These are phyloP conservation scores for Aspergillus alliaceus DNA, from an alignment of 2,329 filamentous ascomycete genomes.

Conservation along the genomic window DNA sequence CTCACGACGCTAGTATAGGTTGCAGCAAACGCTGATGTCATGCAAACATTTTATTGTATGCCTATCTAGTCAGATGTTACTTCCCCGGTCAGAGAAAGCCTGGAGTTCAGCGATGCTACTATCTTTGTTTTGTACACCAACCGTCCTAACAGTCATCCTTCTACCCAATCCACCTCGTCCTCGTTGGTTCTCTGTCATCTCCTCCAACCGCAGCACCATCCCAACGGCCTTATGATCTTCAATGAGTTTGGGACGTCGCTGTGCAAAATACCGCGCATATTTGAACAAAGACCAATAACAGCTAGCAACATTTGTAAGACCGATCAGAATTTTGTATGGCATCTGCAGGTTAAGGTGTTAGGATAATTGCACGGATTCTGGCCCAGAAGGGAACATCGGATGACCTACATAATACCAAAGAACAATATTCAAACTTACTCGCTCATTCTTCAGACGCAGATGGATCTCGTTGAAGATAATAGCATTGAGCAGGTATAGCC, in stretches of 20 bases:
- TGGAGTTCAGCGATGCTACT: not conserved
- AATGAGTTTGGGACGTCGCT: slow-evolving; percentile 49
- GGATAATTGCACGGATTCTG: not conserved
- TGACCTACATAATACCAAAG: slow-evolving; percentile 41
- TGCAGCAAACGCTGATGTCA: not conserved
- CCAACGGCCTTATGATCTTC: slow-evolving; percentile 48
- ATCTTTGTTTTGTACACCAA: not conserved
- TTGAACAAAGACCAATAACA: slow-evolving; percentile 45
- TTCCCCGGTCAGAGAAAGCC: not conserved
- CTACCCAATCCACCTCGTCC: not conserved
- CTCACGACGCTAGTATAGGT: not conserved
- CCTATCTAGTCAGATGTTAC: not conserved
- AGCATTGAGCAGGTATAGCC: slow-evolving; percentile 46
- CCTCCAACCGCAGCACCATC: slow-evolving; percentile 27
- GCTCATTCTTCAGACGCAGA: slow-evolving; percentile 46
- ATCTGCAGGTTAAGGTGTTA: slow-evolving; percentile 20
- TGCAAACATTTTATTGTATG: not conserved
- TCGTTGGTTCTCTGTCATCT: not conserved
- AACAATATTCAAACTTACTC: slow-evolving; percentile 39
- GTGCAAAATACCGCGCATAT: slow-evolving; percentile 49
- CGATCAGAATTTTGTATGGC: slow-evolving; percentile 47
- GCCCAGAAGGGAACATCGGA: not conserved
- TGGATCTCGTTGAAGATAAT: slow-evolving; percentile 53
- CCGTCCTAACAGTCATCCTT: slow-evolving; percentile 11
- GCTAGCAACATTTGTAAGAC: slow-evolving; percentile 46